Evolutionary conservation across 78 protist genomes (phyloP), one percentile per base, ranked within the genome.

Genomic region (Dictyostelium firmibasis): DNA sequence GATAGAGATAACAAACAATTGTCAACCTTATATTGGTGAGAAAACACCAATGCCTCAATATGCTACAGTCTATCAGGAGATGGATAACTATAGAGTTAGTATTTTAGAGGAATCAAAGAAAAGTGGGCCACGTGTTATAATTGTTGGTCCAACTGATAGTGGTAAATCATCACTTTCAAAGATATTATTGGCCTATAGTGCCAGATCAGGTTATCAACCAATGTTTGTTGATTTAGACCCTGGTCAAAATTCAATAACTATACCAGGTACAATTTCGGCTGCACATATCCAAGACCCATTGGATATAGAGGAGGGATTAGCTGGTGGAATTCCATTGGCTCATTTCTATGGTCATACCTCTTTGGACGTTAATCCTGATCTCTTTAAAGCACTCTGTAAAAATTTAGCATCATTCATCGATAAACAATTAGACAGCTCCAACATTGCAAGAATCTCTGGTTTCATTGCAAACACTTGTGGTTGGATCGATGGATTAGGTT

Each of bases 401-500:
- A 41, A 67, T 47, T 62, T 95, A 60, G 94, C 96, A 13, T 43
- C 75, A 20, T 38, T 47, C 25, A 67, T 85, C 38, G 93, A 91
- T 29, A 81, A 64, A 64, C 94, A 85, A 14, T 29, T 84, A 16
- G 84, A 79, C 13, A 6, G 14, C 8, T 27, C 41, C 6, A 81
- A 92, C 4, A 27, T 75, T 33, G 85, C 91, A 25, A 47, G 91
- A 18, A 47, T 76, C 4, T 29, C 97, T 1, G 98, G 98, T 33
- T 11, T 83, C 38, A 67, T 97, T 82, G 77, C 95, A 47, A 96
- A 97, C 79, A 96, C 98, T 10, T 92, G 97, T 84, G 98, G 98
- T 4, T 97, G 98, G 98, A 85, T 97, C 7, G 98, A 97, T 0
- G 98, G 97, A 36, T 76, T 18, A 6, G 98, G 98, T 1, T 94